Conservation (phyloP, 1,284 basidiomycete species). For the Trametes polyzona region DNA sequence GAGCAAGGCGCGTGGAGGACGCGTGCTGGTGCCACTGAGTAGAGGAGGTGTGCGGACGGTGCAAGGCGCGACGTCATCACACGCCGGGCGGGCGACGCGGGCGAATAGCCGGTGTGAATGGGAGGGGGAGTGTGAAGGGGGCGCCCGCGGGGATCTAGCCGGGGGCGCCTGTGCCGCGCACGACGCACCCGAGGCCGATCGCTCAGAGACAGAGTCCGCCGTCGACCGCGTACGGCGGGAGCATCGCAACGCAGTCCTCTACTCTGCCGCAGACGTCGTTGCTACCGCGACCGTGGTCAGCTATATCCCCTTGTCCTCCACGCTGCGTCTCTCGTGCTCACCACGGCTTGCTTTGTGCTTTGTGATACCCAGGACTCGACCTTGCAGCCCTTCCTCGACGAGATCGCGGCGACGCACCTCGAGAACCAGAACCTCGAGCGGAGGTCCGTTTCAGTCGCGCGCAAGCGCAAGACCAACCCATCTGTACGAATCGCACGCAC, state of each 20-base stretch:
- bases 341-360: background rate
- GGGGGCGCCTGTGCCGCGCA: conserved; percentile 5
- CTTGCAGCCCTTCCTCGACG: conserved; percentile 25
- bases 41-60: background rate
- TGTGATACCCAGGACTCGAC: conserved; percentile 19
- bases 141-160: conserved; percentile 7
- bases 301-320: conserved; percentile 14
- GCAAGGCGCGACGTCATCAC: conserved; percentile 11
- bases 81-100: background rate
- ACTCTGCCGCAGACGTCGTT: conserved; percentile 35
- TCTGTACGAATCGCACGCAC: conserved; percentile 9
- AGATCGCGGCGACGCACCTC: conserved; percentile 21
- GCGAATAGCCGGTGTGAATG: conserved; percentile 4
- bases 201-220: no score
- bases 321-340: conserved; percentile 5
- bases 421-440: conserved; percentile 14
- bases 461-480: conserved; percentile 1
- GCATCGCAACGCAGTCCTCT: conserved; percentile 32
- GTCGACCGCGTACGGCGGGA: conserved; percentile 24
- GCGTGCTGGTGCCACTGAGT: background rate
- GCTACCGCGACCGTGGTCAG: conserved; percentile 37
- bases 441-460: background rate
- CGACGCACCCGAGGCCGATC: conserved; percentile 1
- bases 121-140: conserved; percentile 1
- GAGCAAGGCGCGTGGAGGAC: background rate